phyloP scores from a whole-genome alignment of 176 grass and related monocot species.

The Hyparrhenia diplandra region DNA sequence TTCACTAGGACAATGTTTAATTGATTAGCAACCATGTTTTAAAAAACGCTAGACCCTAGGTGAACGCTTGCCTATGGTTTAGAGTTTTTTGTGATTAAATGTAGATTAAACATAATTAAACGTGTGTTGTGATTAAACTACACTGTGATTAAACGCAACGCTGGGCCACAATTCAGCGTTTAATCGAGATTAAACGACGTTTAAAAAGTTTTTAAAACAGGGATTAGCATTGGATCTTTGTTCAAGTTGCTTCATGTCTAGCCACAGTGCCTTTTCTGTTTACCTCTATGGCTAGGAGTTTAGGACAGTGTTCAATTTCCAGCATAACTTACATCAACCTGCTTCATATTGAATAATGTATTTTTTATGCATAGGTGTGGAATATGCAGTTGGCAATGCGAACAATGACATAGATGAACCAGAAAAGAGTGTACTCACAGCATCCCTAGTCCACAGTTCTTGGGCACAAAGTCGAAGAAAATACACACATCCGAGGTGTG shows the following conservation, averaged over 20 bases:
- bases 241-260: not conserved
- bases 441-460: not conserved
- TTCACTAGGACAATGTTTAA: not conserved
- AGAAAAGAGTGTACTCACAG: slow-evolving; percentile 22
- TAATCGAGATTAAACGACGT: too few species aligned
- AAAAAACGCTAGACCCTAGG: too few species aligned
- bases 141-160: too few species aligned
- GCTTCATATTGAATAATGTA: not conserved
- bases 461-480: not conserved
- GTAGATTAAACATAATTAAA: too few species aligned
- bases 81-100: too few species aligned
- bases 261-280: not conserved
- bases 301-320: too few species aligned
- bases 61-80: too few species aligned
- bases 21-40: too few species aligned
- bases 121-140: too few species aligned
- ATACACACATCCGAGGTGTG: slow-evolving; percentile 20
- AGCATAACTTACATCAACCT: too few species aligned
- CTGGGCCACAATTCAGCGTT: too few species aligned
- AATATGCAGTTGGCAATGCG: not conserved
- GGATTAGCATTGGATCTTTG: not conserved
- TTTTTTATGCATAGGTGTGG: slow-evolving; percentile 6
- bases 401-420: not conserved
- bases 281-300: not conserved
- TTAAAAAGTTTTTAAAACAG: too few species aligned